phyloP scores from a whole-genome alignment of 306 rosid species.

The Cicer pinnatifidum region DNA sequence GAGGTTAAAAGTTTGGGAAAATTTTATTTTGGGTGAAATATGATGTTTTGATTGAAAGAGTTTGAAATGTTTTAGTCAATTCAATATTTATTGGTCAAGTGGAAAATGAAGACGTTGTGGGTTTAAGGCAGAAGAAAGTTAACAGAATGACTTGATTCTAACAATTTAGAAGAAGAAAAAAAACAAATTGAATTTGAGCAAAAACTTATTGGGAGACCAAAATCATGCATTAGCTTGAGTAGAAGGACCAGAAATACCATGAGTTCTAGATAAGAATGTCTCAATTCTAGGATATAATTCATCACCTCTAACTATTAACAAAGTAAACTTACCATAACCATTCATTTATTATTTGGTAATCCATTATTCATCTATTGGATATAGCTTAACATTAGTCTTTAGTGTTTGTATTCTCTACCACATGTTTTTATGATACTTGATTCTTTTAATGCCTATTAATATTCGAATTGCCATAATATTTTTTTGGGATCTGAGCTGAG shows the following conservation, averaged over 20 bases:
- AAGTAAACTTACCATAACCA: neutral
- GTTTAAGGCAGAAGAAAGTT: neutral
- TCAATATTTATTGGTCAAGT: neutral
- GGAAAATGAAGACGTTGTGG: neutral
- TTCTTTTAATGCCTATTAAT: neutral
- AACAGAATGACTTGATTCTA: neutral
- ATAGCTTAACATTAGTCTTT: constrained; percentile 6
- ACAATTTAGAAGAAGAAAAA: neutral
- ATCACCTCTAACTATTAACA: neutral
- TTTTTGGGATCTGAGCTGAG: constrained; percentile 6
- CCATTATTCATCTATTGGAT: constrained; percentile 2
- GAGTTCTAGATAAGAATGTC: neutral
- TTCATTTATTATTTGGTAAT: neutral
- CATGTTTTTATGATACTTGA: constrained; percentile 1
- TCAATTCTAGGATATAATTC: neutral
- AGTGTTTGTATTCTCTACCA: neutral
- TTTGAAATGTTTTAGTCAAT: neutral
- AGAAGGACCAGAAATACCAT: neutral
- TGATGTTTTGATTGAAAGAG: neutral
- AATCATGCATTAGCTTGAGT: neutral
- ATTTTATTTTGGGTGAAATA: neutral
- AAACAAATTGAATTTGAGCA: neutral
- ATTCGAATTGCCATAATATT: neutral
- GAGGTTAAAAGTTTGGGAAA: neutral
- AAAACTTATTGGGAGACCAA: neutral